Conservation (phyloP, 2,329 filamentous ascomycete genomes). For the Penicillium corylophilum region DNA sequence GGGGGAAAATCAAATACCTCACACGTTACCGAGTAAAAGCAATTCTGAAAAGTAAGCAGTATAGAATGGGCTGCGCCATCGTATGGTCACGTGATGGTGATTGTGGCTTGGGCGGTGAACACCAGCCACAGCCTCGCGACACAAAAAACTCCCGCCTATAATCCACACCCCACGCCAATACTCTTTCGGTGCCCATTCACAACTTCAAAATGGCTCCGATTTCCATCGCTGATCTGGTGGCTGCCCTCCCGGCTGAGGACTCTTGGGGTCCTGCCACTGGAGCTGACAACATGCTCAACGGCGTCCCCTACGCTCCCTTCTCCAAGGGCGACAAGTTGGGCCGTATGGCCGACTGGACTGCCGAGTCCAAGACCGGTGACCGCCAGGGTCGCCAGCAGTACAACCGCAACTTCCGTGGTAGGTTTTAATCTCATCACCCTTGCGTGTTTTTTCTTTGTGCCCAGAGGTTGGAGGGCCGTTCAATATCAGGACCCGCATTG, state of each 20-base stretch:
- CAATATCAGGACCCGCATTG: background rate
- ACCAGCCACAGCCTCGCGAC: conserved; percentile 28
- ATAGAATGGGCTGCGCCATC: background rate
- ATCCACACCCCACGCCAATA: conserved; percentile 24
- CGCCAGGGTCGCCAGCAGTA: conserved; percentile 83
- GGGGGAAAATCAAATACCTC: background rate
- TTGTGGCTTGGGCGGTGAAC: conserved; percentile 11
- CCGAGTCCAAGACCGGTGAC: conserved; percentile 73
- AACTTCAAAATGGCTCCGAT: conserved; percentile 49
- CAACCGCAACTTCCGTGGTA: conserved; percentile 90
- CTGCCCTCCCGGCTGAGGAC: conserved; percentile 70
- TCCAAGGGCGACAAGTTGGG: conserved; percentile 98
- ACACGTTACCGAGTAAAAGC: background rate
- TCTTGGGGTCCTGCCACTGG: conserved; percentile 86
- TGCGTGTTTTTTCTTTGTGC: conserved; percentile 4
- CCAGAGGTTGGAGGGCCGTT: background rate
- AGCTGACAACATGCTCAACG: conserved; percentile 83
- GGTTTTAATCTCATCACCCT: conserved; percentile 11
- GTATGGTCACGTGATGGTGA: conserved; percentile 8
- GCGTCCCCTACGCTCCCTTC: conserved; percentile 95
- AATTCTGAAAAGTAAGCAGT: background rate
- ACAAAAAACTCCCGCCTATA: conserved; percentile 29
- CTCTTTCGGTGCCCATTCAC: conserved; percentile 14
- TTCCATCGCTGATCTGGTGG: conserved; percentile 65
- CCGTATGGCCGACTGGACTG: conserved; percentile 98